phyloP scores from a whole-genome alignment of 306 rosid genomes.

The Ochetophila trinervis region DNA sequence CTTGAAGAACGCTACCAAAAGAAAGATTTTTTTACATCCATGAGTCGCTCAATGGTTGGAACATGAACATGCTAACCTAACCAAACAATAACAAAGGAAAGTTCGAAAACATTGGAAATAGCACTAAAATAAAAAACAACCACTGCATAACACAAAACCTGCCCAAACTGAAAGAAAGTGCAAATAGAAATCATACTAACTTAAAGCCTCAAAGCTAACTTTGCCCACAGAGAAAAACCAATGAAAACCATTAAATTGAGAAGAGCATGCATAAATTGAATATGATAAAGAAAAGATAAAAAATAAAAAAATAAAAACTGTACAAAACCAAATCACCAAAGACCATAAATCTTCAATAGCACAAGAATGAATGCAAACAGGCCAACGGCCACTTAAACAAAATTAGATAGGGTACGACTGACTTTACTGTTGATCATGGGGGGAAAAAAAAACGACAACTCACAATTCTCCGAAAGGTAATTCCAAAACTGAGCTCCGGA shows the following conservation, averaged over 20 bases:
- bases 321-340: neutral
- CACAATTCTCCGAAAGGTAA: slow-evolving; percentile 77
- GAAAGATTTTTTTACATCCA: neutral
- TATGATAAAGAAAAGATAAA: too few species aligned
- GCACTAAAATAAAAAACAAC: neutral
- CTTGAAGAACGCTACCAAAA: neutral
- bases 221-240: neutral
- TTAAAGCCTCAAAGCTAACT: neutral
- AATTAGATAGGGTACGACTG: too few species aligned
- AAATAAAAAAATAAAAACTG: neutral
- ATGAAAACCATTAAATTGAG: neutral
- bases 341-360: neutral
- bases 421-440: too few species aligned
- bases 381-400: neutral
- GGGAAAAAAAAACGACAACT: slow-evolving; percentile 32
- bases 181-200: neutral
- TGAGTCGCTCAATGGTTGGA: neutral
- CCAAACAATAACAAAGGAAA: neutral
- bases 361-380: neutral
- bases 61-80: neutral
- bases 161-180: neutral
- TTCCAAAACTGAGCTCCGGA: slow-evolving; percentile 84
- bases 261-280: neutral
- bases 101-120: neutral
- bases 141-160: neutral